Evolutionary conservation across 768 basidiomycete genomes (phyloP), one percentile per base, ranked within the genome.

Genomic region (Crucibulum laeve): DNA sequence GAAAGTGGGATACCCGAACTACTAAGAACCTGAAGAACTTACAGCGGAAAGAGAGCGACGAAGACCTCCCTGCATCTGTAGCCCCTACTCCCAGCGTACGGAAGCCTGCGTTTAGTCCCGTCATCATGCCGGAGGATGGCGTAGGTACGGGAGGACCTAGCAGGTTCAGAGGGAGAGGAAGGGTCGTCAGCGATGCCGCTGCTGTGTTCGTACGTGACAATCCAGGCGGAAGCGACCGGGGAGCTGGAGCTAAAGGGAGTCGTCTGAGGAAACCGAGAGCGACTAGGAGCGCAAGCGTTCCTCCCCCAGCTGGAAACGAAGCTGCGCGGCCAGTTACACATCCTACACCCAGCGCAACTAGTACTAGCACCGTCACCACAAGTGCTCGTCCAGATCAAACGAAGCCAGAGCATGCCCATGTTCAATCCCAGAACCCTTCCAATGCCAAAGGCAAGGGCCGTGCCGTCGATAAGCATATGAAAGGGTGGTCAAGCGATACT

Each of bases 1-100:
- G 28, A 1, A 53, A 50, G 15, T 57, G 57, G 59, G 44, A 49
- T 22, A 59, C 56, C 5, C 30, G 61, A 34, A 59, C 55, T 18
- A 58, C 62, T 24, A 55, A 49, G 50, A 61, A 63, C 24, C 38
- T 57, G 4, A 40, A 43, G 19, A 25, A 44, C n/a, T 25, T 60
- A 14, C 26, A 46, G 8, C 38, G 49, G 26, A 47, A 35, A 24
- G 44, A 44, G 26, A 55, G 54, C 28, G 45, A 47, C 41, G 58
- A 57, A 25, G 52, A 53, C 28, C 26, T 18, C 23, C 11, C 19
- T 18, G 21, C 28, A 25, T 8, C 33, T 22, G 18, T 22, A 4
- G 38, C 19, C 11, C 13, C 23, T 21, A 14, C 23, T 14, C 13
- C 24, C 19, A 14, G 22, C 10, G 23, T 15, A 17, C 13, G 34